Evolutionary conservation across 2,329 filamentous ascomycete species (phyloP).

Genomic region (Blastomyces parvus): DNA sequence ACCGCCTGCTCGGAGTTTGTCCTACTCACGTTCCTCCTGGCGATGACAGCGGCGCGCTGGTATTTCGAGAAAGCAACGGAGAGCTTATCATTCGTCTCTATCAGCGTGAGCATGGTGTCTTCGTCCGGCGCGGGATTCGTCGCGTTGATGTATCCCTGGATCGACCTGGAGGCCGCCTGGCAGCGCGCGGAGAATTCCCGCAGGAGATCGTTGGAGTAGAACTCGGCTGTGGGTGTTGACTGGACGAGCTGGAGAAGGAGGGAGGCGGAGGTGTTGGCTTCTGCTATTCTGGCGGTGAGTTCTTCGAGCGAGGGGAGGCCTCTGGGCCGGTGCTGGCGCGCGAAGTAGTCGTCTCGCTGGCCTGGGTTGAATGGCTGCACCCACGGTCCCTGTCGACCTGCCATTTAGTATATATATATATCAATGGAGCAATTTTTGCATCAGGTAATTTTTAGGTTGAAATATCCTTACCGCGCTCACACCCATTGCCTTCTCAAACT

Average conservation of each 20-base stretch:
- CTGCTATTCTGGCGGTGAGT: slow-evolving; percentile 72
- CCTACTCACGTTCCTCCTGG: slow-evolving; percentile 34
- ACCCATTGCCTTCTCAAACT: slow-evolving; percentile 45
- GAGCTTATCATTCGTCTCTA: slow-evolving; percentile 89
- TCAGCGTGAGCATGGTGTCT: slow-evolving; percentile 83
- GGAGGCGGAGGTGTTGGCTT: slow-evolving; percentile 82
- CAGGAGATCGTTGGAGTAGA: slow-evolving; percentile 76
- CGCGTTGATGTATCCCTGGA: slow-evolving; percentile 76
- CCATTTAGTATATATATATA: too few species aligned
- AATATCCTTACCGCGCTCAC: slow-evolving; percentile 30
- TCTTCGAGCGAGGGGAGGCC: slow-evolving; percentile 59
- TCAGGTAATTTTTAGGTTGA: neutral
- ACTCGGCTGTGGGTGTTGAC: slow-evolving; percentile 66
- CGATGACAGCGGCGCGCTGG: slow-evolving; percentile 62
- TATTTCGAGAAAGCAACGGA: slow-evolving; percentile 74
- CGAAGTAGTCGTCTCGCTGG: slow-evolving; percentile 18
- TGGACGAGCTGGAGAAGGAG: slow-evolving; percentile 86
- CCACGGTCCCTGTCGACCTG: slow-evolving; percentile 1
- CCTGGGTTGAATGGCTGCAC: slow-evolving; percentile 8
- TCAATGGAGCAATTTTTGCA: neutral
- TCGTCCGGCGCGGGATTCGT: slow-evolving; percentile 77
- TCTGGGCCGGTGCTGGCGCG: slow-evolving; percentile 26
- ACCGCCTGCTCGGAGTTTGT: neutral
- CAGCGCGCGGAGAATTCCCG: slow-evolving; percentile 87
- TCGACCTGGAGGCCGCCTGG: slow-evolving; percentile 64